phyloP scores from a whole-genome alignment of 306 rosid genomes.

The Medicago arabica region DNA sequence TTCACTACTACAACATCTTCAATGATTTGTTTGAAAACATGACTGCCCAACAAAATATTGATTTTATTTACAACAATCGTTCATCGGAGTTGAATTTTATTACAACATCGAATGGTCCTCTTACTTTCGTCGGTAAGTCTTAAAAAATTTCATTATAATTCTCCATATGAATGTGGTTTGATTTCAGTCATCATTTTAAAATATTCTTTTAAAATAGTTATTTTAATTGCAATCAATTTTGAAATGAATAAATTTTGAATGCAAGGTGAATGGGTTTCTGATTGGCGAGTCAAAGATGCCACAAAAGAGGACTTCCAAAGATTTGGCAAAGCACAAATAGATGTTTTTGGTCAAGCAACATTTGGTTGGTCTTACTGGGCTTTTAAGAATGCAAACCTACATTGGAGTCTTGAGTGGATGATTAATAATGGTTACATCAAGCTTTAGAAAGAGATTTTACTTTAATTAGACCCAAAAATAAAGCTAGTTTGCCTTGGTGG shows the following conservation, averaged over 20 bases:
- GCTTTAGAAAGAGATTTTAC: conserved; percentile 40
- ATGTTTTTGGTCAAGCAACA: conserved; percentile 66
- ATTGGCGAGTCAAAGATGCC: conserved; percentile 62
- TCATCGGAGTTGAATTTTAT: conserved; percentile 48
- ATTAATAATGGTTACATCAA: conserved; percentile 68
- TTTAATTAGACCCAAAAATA: not conserved
- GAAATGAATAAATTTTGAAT: not conserved
- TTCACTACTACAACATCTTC: conserved; percentile 75
- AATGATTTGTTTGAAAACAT: conserved; percentile 39
- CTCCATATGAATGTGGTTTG: not conserved
- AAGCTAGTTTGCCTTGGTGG: no score
- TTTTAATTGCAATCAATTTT: not conserved
- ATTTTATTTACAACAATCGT: conserved; percentile 58
- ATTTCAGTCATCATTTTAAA: not conserved
- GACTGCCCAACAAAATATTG: conserved; percentile 67
- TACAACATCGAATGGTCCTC: conserved; percentile 80
- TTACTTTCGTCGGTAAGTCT: conserved; percentile 67
- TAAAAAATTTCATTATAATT: not conserved
- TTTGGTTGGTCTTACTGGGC: conserved; percentile 93
- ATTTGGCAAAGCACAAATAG: conserved; percentile 65
- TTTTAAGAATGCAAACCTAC: conserved; percentile 62
- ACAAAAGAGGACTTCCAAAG: conserved; percentile 63
- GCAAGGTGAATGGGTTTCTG: conserved; percentile 83
- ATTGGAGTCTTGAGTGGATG: conserved; percentile 87
- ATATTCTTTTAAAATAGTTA: not conserved